Base-by-base conservation (phyloP, 106 monocot genomes). In the Xerophyta viscosa region DNA sequence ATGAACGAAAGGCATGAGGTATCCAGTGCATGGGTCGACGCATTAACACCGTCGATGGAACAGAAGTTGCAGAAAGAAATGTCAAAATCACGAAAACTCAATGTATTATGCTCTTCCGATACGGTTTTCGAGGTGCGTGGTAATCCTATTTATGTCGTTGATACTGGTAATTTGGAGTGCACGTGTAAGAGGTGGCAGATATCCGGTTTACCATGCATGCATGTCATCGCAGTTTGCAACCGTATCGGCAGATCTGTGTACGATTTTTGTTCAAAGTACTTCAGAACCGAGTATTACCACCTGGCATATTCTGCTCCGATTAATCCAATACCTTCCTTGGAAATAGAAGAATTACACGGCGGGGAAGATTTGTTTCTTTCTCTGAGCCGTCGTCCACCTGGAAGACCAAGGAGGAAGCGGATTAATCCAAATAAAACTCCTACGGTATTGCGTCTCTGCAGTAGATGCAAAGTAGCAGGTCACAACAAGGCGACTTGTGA, bases 401-500 rank as follows among this genome's bases (percentile, higher is more conserved):
- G 79, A 17, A 33, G 77, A 21, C 77, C 83, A 28, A 74, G 76
- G 55, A 72, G 80, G 46, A 82, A 66, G 66, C 57, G 82, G 6
- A 68, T 80, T 29, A 83, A 77, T 27, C 78, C 70, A 24, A 67
- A 75, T 23, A 84, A 68, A 61, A 65, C 43, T 2, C 37, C 24
- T 15, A 84, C 57, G 1, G 56, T 69, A 20, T 13, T 74, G 13
- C 69, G 74, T 3, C 78, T 79, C 19, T 93, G 92, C 58, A 87
- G 87, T 56, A 67, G 87, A 64, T 93, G 92, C 74, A 93, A 93
- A 54, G 58, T 43, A 43, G 62, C 68, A 22, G 92, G 92, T 13
- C 92, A 93, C 52, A 93, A 93, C 20, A 87, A 80, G 65, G 87
- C 87, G 27, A 93, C 92, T n/a, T 93, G 92, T 33, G 81, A 83